Conservation (phyloP, 73 alveolate genomes). For the Paramecium tetraurelia region DNA sequence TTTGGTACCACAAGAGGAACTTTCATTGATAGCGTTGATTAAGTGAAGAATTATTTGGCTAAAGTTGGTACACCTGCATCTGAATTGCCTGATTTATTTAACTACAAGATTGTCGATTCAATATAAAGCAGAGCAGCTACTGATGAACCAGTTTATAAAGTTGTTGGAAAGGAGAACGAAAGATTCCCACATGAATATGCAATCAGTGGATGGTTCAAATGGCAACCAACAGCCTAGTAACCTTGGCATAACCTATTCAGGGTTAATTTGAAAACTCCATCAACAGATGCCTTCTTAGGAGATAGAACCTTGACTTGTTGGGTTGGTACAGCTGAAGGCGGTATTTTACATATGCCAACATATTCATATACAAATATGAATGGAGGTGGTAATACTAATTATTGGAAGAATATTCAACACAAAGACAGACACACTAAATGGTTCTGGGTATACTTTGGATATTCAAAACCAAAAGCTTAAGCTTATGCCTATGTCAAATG, state of each 20-base stretch:
- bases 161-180: conserved; percentile 25
- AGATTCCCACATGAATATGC: conserved; percentile 43
- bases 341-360: conserved; percentile 54
- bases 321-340: conserved; percentile 30
- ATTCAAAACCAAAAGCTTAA: not conserved
- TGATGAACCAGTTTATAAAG: conserved; percentile 27
- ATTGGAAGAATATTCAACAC: conserved; percentile 23
- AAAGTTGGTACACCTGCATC: conserved; percentile 29
- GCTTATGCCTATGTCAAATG: conserved; percentile 21
- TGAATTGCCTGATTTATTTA: not conserved
- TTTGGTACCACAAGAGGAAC: conserved; percentile 17
- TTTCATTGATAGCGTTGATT: not conserved
- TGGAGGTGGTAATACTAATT: conserved; percentile 52
- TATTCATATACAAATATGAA: conserved; percentile 27
- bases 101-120: not conserved
- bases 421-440: conserved; percentile 41
- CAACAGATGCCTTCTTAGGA: conserved; percentile 20
- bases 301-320: conserved; percentile 36
- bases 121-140: not conserved
- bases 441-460: conserved; percentile 5
- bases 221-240: conserved; percentile 47
- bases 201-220: conserved; percentile 59
- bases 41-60: not conserved
- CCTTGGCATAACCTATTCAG: conserved; percentile 57
- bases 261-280: not conserved